These are phyloP conservation scores for Sphaerulina vaccinii DNA, from an alignment of 2,329 filamentous ascomycete genomes.

Conservation along the genomic window DNA sequence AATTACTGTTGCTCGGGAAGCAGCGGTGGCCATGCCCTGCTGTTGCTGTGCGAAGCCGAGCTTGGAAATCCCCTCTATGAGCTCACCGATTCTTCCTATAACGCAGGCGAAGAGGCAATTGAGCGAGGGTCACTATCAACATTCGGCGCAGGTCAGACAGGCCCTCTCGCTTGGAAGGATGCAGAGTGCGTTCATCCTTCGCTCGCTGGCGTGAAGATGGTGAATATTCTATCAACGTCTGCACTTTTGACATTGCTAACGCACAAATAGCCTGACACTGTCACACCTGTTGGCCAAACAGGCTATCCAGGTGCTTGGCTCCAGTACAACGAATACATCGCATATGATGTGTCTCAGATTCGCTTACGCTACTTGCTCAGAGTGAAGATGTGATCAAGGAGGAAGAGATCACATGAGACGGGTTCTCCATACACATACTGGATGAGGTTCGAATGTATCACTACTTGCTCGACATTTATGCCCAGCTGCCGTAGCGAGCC, in stretches of 20 bases:
- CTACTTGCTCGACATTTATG: too few species aligned
- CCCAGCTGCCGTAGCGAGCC: conserved; percentile 60
- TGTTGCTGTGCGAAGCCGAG: conserved; percentile 82
- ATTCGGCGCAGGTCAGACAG: conserved; percentile 64
- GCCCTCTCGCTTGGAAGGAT: conserved; percentile 73
- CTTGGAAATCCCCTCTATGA: conserved; percentile 73
- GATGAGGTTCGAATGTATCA: background rate
- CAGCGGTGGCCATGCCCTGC: conserved; percentile 62
- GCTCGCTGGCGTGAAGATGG: conserved; percentile 69
- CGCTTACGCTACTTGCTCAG: conserved; percentile 68
- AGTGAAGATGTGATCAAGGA: conserved; percentile 48
- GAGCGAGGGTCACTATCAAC: conserved; percentile 63
- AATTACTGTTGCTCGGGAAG: conserved; percentile 62
- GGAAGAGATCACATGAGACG: too few species aligned
- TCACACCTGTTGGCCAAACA: conserved; percentile 16
- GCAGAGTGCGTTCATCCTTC: conserved; percentile 63
- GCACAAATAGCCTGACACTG: conserved; percentile 33
- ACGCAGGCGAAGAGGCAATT: conserved; percentile 64
- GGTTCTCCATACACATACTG: too few species aligned
- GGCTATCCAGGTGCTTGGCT: conserved; percentile 46
- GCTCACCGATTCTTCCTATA: conserved; percentile 57
- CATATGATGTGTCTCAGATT: conserved; percentile 68
- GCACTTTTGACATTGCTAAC: background rate
- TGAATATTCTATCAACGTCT: conserved; percentile 40
- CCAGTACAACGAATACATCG: conserved; percentile 72